Evolutionary conservation across 306 rosid genomes (phyloP), one percentile per base, ranked within the genome.

Genomic region (Citrullus amarus): DNA sequence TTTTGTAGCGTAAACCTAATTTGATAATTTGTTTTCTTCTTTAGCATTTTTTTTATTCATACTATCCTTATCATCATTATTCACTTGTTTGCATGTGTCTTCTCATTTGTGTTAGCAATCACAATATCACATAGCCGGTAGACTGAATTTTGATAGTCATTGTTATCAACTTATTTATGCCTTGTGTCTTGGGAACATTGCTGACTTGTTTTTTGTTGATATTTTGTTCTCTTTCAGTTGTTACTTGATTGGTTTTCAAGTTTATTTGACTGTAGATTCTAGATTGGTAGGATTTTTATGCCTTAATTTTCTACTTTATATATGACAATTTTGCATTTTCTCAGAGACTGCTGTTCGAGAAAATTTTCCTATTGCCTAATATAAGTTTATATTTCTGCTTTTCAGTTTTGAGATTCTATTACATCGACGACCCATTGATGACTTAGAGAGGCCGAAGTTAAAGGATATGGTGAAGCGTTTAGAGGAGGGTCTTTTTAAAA

Each of bases 401-500:
- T 85, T 75, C 93, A 95, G 99, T 76, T 85, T 3, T 82, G 85
- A 79, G 16, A 79, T 85, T 58, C 17, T 95, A 79, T 34, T 69
- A 79, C 91, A 54, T 46, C 78, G 69, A 4, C 92, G 80, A 46
- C 74, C 82, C 14, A 66, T 82, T 58, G 75, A 79, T 67, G 99
- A 95, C 6, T 4, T 13, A 12, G 80, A 84, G 2, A 86, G 32
- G 59, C 82, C 10, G 81, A 95, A 7, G 87, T 78, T 84, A 46
- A 83, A 56, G 83, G 93, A 91, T 84, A 79, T 95, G 71, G 92
- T 88, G 53, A 92, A 88, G 83, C 95, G 92, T 67, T 74, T 95
- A 76, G 99, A 95, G 85, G 99, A 91, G 88, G 89, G 85, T 83
- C 82, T 92, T 83, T 83, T 89, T 56, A 89, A 79, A 87, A 41